Evolutionary conservation across 2,329 filamentous ascomycete genomes (phyloP).

Genomic region (Claviceps purpurea): DNA sequence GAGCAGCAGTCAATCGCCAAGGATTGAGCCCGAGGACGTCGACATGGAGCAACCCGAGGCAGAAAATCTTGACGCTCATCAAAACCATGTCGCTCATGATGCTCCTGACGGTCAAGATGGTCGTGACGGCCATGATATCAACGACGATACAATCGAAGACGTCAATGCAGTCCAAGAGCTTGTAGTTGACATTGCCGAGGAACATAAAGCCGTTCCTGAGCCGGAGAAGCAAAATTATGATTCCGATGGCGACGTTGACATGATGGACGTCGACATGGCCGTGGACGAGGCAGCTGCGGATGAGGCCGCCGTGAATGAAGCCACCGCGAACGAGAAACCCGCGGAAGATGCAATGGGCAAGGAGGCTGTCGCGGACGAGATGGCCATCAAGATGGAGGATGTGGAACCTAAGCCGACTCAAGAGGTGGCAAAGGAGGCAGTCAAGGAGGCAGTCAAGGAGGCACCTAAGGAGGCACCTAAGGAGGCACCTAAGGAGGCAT

Average conservation of each 20-base stretch:
- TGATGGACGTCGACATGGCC: conserved; percentile 26
- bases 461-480: no score
- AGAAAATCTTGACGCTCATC: conserved; percentile 8
- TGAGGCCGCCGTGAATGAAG: no score
- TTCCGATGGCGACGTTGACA: conserved; percentile 37
- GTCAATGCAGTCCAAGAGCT: conserved; percentile 18
- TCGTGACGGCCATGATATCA: conserved; percentile 17
- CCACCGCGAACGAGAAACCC: no score
- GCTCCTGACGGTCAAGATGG: no score
- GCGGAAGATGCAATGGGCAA: no score
- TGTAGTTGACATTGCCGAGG: conserved; percentile 13
- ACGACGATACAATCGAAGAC: conserved; percentile 32
- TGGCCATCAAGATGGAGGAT: conserved; percentile 28
- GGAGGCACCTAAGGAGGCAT: no score
- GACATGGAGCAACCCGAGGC: conserved; percentile 16
- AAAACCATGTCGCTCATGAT: no score
- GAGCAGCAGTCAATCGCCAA: conserved; percentile 24
- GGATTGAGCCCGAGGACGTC: conserved; percentile 17
- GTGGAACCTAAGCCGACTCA: conserved; percentile 19
- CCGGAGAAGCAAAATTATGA: conserved; percentile 24
- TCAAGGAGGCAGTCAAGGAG: no score
- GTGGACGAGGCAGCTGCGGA: conserved; percentile 13
- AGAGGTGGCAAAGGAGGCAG: conserved; percentile 16
- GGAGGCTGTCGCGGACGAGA: conserved; percentile 12
- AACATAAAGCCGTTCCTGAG: conserved; percentile 8